These are phyloP conservation scores for Lodderomyces oxycetoniae DNA, from an alignment of 1,139 yeast genomes.

Conservation along the genomic window DNA sequence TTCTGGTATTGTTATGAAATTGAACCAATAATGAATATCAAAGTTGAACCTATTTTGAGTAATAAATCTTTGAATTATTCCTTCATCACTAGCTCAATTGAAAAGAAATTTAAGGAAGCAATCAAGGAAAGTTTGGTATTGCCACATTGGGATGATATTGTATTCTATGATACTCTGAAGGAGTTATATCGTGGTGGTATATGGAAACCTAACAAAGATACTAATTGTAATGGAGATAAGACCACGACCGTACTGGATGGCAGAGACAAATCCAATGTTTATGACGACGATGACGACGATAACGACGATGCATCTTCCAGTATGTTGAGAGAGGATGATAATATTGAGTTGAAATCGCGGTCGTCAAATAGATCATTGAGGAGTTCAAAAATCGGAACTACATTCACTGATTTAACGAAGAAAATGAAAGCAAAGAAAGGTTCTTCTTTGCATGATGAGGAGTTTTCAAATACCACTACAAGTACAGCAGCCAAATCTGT, in stretches of 20 bases:
- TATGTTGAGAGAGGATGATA: not conserved
- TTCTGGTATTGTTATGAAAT: slow-evolving; percentile 85
- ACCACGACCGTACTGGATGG: not conserved
- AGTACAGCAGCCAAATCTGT: slow-evolving; percentile 1
- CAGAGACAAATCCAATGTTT: not conserved
- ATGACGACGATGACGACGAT: no score
- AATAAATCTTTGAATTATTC: slow-evolving; percentile 74
- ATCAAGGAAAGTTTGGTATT: slow-evolving; percentile 72
- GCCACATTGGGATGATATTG: slow-evolving; percentile 87
- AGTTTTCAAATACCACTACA: slow-evolving; percentile 1
- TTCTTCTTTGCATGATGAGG: slow-evolving; percentile 8
- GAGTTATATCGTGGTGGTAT: slow-evolving; percentile 89
- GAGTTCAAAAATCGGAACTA: slow-evolving; percentile 18
- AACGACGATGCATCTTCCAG: not conserved
- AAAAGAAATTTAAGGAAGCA: slow-evolving; percentile 73
- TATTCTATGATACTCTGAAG: slow-evolving; percentile 57
- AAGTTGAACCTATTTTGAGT: slow-evolving; percentile 84
- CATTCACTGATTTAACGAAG: slow-evolving; percentile 34
- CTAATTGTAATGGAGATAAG: slow-evolving; percentile 5
- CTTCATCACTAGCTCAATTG: slow-evolving; percentile 75
- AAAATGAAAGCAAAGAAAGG: slow-evolving; percentile 27
- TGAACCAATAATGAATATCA: slow-evolving; percentile 71
- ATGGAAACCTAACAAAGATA: slow-evolving; percentile 61
- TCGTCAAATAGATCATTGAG: slow-evolving; percentile 3
- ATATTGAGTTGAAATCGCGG: slow-evolving; percentile 6